Percentiles rank a stretch among this genome's conserved stretches.
Conservation (phyloP, 805 yeast genomes). For the Kregervanrija delftensis region DNA sequence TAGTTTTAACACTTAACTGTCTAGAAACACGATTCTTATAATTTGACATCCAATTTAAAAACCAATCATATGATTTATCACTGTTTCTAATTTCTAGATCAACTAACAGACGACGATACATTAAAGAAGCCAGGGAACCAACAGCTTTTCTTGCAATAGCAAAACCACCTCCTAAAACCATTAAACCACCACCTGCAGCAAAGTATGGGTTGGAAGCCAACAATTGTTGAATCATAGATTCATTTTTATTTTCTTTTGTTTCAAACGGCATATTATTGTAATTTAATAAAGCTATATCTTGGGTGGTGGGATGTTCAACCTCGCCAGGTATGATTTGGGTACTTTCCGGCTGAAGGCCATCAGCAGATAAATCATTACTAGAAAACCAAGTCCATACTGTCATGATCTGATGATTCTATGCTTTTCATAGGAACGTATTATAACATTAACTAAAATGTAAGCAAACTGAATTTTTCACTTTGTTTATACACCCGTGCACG, state of each 20-base stretch:
- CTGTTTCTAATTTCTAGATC: constrained; percentile 90
- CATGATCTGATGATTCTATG: too few relatives aligned
- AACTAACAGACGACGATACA: constrained; percentile 78
- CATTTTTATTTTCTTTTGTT: not conserved
- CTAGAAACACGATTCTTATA: constrained; percentile 69
- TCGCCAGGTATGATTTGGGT: not conserved
- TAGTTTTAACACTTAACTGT: constrained; percentile 87
- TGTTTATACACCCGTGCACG: too few relatives aligned
- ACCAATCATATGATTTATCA: constrained; percentile 93
- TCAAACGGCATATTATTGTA: constrained; percentile 9
- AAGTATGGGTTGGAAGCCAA: constrained; percentile 71
- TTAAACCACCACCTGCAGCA: constrained; percentile 97
- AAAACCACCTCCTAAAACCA: constrained; percentile 87
- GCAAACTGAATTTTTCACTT: too few relatives aligned
- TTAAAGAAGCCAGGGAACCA: constrained; percentile 52
- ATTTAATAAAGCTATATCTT: constrained; percentile 45
- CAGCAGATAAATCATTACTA: too few relatives aligned
- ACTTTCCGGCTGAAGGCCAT: too few relatives aligned
- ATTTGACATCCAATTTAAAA: constrained; percentile 91
- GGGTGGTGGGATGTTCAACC: constrained; percentile 8
- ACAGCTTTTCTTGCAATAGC: constrained; percentile 72
- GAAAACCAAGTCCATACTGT: too few relatives aligned
- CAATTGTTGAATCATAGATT: constrained; percentile 32
- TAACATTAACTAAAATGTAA: too few relatives aligned
- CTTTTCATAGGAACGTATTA: too few relatives aligned